phyloP scores from a whole-genome alignment of 108 stramenopile genomes.

The Nitzschia sp. region DNA sequence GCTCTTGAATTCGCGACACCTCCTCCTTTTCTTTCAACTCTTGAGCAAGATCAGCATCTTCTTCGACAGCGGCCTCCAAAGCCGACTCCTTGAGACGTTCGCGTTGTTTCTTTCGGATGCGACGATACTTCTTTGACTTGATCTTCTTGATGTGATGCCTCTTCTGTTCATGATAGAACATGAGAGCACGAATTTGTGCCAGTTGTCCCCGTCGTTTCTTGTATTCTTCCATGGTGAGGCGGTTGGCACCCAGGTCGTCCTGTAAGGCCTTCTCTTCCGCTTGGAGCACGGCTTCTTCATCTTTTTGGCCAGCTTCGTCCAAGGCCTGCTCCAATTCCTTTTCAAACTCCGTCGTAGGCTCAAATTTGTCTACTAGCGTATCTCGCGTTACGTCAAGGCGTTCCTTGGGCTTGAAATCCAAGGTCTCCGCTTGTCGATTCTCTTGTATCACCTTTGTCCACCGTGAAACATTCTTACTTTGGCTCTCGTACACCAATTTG shows the following conservation, averaged over 20 bases:
- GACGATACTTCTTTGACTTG: slow-evolving; percentile 97
- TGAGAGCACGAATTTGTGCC: slow-evolving; percentile 93
- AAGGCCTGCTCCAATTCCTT: slow-evolving; percentile 85
- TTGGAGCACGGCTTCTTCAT: slow-evolving; percentile 75
- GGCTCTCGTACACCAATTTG: slow-evolving; percentile 80
- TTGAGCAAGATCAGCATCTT: slow-evolving; percentile 65
- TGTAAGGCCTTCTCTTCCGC: slow-evolving; percentile 57
- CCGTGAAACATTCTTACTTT: slow-evolving; percentile 67
- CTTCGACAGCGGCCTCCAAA: slow-evolving; percentile 61
- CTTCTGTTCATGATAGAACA: slow-evolving; percentile 99
- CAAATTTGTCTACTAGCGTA: slow-evolving; percentile 80
- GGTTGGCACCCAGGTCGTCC: slow-evolving; percentile 87
- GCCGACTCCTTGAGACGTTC: slow-evolving; percentile 82
- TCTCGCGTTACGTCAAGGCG: slow-evolving; percentile 52
- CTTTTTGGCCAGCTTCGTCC: slow-evolving; percentile 80
- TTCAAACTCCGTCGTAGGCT: slow-evolving; percentile 92
- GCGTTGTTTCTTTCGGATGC: slow-evolving; percentile 88
- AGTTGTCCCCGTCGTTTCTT: slow-evolving; percentile 92
- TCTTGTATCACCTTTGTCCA: slow-evolving; percentile 87
- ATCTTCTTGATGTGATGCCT: slow-evolving; percentile 99
- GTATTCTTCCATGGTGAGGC: slow-evolving; percentile 87
- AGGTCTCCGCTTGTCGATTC: slow-evolving; percentile 90
- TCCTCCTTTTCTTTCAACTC: slow-evolving; percentile 91
- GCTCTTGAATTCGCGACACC: slow-evolving; percentile 92
- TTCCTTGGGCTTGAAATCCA: slow-evolving; percentile 90